These are phyloP conservation scores for Trametes villosa DNA, from an alignment of 768 basidiomycete genomes.

Conservation along the genomic window DNA sequence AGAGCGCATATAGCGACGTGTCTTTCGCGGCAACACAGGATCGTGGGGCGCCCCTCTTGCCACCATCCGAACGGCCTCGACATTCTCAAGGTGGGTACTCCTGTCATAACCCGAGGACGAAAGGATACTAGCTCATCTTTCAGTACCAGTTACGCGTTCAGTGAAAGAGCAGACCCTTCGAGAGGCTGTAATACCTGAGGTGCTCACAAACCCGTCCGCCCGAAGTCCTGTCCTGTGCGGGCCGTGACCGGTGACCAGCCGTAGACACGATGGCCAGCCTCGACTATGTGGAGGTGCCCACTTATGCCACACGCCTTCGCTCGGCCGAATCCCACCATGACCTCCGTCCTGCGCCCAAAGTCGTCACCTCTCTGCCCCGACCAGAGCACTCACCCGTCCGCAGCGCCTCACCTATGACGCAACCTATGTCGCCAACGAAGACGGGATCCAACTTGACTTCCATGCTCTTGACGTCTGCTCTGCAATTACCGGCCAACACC, in stretches of 20 bases:
- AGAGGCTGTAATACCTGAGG: too few species aligned
- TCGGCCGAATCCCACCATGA: conserved; percentile 26
- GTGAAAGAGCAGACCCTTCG: too few species aligned
- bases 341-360: conserved; percentile 29
- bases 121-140: too few species aligned
- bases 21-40: background rate
- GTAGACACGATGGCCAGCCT: conserved; percentile 46
- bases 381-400: conserved; percentile 24
- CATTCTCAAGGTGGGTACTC: background rate
- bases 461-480: conserved; percentile 37
- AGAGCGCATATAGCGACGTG: too few species aligned
- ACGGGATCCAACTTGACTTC: conserved; percentile 36
- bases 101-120: too few species aligned
- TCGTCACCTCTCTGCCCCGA: conserved; percentile 33
- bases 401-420: conserved; percentile 11
- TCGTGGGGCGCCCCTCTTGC: background rate
- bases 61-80: background rate
- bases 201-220: too few species aligned
- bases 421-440: conserved; percentile 35
- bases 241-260: background rate
- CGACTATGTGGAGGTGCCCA: conserved; percentile 52
- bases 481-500: conserved; percentile 26
- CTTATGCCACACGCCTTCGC: conserved; percentile 42
- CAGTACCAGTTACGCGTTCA: too few species aligned
- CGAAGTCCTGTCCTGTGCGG: too few species aligned